Evolutionary conservation across 768 basidiomycete species (phyloP), one percentile per base, ranked within the genome.

Genomic region (Mycena haematopus): DNA sequence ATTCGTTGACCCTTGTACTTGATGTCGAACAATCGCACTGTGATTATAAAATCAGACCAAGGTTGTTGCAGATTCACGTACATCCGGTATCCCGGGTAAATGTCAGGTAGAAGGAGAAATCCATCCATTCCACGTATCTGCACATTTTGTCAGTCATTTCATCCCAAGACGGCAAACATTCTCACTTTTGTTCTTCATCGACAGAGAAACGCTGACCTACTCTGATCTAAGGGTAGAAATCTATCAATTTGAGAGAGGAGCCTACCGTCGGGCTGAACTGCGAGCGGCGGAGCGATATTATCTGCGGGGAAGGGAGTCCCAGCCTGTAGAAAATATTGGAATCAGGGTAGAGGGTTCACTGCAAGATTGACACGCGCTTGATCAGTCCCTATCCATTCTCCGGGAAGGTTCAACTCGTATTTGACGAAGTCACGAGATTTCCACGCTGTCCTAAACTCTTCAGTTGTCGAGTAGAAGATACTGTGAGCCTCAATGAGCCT

Each of bases 11-110:
- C 76, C 36, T 69, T 70, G 73, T 85, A 83, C 11, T 68, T 68
- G 44, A 65, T 62, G 51, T 65, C 67, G 45, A 60, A 65, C 1
- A 65, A 55, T 3, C 60, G 56, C 24, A 65, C 61, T 67, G 33
- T 15, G 9, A 36, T 22, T n/a, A 38, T 1, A 45, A 25, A 3
- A 44, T 57, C 8, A 50, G 22, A 36, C 36, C 71, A 65, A 80
- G 76, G 13, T 74, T 78, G 81, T 19, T 80, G 68, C 55, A 22
- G 10, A 14, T 24, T 9, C n/a, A 56, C 65, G 25, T 21, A 67
- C 65, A 31, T 35, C 82, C 85, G 78, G 84, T 84, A 62, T 85
- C 85, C 31, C 83, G 70, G 46, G 83, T 81, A 69, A 85, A 85
- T 25, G 82, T 79, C 45, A 84, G 42, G 53, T 68, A 70, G 52